Base-by-base conservation (phyloP, 805 yeast species). In the Torulaspora microellipsoides region DNA sequence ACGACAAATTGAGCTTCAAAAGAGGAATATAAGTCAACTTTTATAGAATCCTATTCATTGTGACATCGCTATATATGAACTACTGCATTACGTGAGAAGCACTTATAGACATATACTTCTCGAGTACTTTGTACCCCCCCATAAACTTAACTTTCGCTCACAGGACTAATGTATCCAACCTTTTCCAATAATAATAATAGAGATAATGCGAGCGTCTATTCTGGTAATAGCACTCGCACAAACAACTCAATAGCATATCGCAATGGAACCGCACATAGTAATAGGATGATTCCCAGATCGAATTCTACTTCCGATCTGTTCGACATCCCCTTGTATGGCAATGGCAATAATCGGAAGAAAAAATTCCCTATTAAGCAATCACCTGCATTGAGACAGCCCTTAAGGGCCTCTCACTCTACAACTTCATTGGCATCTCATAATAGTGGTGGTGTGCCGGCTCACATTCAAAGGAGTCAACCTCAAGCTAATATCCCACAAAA, bases 231-330 rank as follows among this genome's bases (percentile, higher is more conserved):
- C 38, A 36, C 39, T 27, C 31, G 17, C 14, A 43, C 46, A 1
- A 17, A 31, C 14, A 27, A 31, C 31, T 27, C 33, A 4, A 31
- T 34, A 25, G 34, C 40, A 14, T 35, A 13, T 31, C 40, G 23
- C 31, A 31, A 35, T 27, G 44, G 44, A n/a, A 5, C 34, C 5
- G 27, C 46, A 13, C 12, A 27, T 23, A 14, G n/a, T 27, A 29
- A 31, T 23, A 42, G 52, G 27, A 32, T 47, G 8, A 48, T 51
- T 12, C 61, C 61, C 20, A 47, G 61, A 34, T 53, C 61, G 20
- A 47, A 49, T 36, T 57, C 58, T 3, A 57, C 59, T 4, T 46
- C 60, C 3, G 61, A 57, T 31, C 40, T 57, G 14, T 55, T 50
- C 32, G 55, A 55, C 17, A 37, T 51, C 15, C 50, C 52, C 8